Percentiles rank a stretch among this genome's conserved stretches.
Evolutionary conservation across 805 yeast genomes (phyloP).

Genomic region (Phaffomyces thermotolerans): DNA sequence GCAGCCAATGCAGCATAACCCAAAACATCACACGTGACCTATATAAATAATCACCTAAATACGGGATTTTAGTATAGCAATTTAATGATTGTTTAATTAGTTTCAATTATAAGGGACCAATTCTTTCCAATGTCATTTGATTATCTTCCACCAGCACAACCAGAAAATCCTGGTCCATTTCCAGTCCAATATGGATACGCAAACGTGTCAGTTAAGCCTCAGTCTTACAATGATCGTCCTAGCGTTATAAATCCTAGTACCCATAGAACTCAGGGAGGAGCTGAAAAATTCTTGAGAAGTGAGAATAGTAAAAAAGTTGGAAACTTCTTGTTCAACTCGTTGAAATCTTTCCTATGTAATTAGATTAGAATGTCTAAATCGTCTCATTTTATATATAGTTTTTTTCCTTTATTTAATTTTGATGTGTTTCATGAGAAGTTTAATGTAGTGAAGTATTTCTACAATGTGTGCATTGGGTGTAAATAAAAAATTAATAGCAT

Average conservation of each 20-base stretch:
- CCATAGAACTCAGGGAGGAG: not conserved
- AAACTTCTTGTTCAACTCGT: not conserved
- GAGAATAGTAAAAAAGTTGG: conserved; percentile 2
- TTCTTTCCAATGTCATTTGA: not conserved
- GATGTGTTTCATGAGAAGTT: too few relatives aligned
- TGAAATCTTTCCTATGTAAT: not conserved
- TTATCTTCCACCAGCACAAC: conserved; percentile 4
- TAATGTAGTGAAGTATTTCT: too few relatives aligned
- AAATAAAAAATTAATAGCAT: too few relatives aligned
- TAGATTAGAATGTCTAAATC: not conserved
- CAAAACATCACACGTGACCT: too few relatives aligned
- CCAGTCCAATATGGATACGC: conserved; percentile 1
- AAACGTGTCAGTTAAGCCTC: not conserved
- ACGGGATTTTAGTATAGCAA: too few relatives aligned
- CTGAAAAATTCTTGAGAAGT: not conserved
- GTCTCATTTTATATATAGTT: too few relatives aligned
- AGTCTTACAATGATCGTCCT: conserved; percentile 1
- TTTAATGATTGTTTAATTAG: too few relatives aligned
- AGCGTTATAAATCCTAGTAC: not conserved
- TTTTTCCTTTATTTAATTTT: too few relatives aligned
- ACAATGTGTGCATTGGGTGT: too few relatives aligned
- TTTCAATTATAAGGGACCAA: too few relatives aligned
- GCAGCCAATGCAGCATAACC: too few relatives aligned
- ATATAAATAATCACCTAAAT: too few relatives aligned
- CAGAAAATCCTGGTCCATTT: not conserved